These are phyloP conservation scores for Diaporthe sp. DNA, from an alignment of 2,329 filamentous ascomycete genomes.

Conservation along the genomic window DNA sequence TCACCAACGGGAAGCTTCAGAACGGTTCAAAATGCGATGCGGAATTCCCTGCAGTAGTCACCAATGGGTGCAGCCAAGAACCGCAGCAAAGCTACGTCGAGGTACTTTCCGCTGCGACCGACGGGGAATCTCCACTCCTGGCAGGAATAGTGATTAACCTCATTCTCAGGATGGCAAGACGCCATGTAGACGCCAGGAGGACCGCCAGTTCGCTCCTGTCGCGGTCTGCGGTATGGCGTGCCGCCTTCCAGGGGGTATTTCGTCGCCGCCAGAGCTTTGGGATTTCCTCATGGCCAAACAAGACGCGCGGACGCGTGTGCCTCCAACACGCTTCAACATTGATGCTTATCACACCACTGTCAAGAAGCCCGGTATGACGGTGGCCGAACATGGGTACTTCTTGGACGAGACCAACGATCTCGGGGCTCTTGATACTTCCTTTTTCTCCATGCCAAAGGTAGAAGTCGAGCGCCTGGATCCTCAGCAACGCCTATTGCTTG, in stretches of 20 bases:
- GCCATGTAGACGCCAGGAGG: no score
- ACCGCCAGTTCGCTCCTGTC: neutral
- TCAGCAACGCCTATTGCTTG: conserved; percentile 45
- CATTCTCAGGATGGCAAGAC: no score
- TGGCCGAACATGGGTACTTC: conserved; percentile 38
- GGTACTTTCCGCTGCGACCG: no score
- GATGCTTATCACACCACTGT: conserved; percentile 42
- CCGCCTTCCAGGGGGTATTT: conserved; percentile 46
- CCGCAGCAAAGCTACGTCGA: no score
- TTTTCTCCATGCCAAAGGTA: conserved; percentile 37
- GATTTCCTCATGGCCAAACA: conserved; percentile 46
- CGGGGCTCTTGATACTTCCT: conserved; percentile 34
- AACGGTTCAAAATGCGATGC: no score
- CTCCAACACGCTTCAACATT: conserved; percentile 46
- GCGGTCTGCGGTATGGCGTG: conserved; percentile 23
- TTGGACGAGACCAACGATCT: conserved; percentile 33
- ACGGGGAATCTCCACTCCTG: no score
- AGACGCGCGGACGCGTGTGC: conserved; percentile 41
- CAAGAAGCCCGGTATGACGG: conserved; percentile 6
- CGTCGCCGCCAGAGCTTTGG: conserved; percentile 46
- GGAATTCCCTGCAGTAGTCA: no score
- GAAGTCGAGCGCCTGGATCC: conserved; percentile 41
- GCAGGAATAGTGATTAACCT: no score
- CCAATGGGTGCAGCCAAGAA: no score
- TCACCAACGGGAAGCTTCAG: no score